Percentiles rank a stretch among this genome's conserved stretches.
Conservation (phyloP, 108 stramenopile species). For the Discostella stelligeroides region DNA sequence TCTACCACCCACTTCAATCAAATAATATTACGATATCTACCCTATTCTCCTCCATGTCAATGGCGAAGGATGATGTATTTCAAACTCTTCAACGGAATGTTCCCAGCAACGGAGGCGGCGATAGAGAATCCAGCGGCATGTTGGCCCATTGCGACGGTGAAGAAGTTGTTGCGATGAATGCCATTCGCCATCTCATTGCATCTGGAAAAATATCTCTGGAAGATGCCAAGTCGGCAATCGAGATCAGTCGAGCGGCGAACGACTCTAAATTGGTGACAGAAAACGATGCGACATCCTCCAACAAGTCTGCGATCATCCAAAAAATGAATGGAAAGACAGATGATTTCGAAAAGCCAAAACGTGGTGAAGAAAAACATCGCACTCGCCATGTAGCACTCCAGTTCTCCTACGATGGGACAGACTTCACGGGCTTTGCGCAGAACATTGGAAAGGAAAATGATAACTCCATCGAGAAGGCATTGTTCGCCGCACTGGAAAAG, state of each 20-base stretch:
- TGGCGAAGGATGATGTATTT: not conserved
- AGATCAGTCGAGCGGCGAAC: not conserved
- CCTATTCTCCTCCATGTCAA: no score
- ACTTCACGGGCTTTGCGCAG: conserved; percentile 84
- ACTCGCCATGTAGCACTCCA: conserved; percentile 88
- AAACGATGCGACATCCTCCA: not conserved
- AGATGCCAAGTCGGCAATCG: conserved; percentile 18
- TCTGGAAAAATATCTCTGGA: conserved; percentile 26
- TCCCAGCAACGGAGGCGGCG: not conserved
- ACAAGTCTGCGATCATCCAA: not conserved
- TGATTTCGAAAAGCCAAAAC: not conserved
- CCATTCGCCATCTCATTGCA: conserved; percentile 18
- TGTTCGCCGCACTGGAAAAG: conserved; percentile 86
- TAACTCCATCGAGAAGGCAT: conserved; percentile 81
- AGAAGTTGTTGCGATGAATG: conserved; percentile 10
- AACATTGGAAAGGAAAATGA: conserved; percentile 69
- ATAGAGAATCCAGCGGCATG: not conserved
- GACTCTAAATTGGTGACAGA: not conserved
- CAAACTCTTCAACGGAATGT: not conserved
- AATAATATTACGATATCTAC: no score
- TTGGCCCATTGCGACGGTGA: not conserved
- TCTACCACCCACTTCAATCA: no score
- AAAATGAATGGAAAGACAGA: not conserved
- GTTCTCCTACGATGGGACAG: conserved; percentile 89
- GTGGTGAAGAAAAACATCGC: conserved; percentile 13